phyloP scores from a whole-genome alignment of 257 asterid species.

The Cordia subcordata region DNA sequence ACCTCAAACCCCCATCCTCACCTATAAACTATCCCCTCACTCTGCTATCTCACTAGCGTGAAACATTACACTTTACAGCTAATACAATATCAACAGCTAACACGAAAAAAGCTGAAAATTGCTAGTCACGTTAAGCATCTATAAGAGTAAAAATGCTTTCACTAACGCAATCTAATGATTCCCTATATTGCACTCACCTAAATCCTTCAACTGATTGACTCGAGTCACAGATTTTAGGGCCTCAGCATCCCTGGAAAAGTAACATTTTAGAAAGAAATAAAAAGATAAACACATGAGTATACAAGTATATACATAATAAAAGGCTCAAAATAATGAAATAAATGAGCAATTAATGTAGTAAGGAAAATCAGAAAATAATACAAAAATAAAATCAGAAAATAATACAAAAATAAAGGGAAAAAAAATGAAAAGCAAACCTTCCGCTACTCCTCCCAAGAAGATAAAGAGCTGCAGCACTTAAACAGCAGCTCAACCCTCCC shows the following conservation, averaged over 20 bases:
- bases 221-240: constrained; percentile 76
- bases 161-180: not conserved
- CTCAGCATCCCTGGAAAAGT: constrained; percentile 69
- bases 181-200: constrained; percentile 42
- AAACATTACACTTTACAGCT: no score
- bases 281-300: not conserved
- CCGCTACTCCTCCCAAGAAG: constrained; percentile 96
- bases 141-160: no score
- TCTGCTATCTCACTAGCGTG: no score
- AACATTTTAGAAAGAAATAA: not conserved
- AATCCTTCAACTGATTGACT: constrained; percentile 85
- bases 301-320: not conserved
- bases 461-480: constrained; percentile 94
- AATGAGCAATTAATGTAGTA: not conserved
- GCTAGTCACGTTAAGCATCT: not conserved
- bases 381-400: not conserved
- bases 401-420: not conserved
- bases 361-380: not conserved
- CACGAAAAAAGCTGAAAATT: not conserved
- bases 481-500: constrained; percentile 87
- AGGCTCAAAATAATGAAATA: not conserved
- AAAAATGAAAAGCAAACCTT: constrained; percentile 60
- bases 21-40: no score
- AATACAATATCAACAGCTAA: not conserved
- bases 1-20: no score